Evolutionary conservation across 169 alveolate species (phyloP), one percentile per base, ranked within the genome.

Genomic region (Cryptosporidium bovis): DNA sequence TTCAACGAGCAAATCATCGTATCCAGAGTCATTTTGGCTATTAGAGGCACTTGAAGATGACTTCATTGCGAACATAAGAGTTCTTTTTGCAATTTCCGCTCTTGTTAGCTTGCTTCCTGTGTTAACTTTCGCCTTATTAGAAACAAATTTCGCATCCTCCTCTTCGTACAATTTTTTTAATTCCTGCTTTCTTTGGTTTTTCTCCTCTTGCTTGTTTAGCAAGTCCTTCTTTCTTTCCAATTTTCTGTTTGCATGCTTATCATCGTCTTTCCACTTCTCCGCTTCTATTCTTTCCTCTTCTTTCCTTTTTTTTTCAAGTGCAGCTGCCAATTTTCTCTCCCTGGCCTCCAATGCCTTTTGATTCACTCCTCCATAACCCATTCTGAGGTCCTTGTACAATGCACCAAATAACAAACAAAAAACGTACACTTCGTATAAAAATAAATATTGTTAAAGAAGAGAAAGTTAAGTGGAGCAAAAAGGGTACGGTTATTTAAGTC

Each of bases 281-380:
- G 58, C 66, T 56, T 77, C 87, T 27, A 66, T 55, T n/a, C 31
- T 65, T 33, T 77, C 87, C 24, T 77, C 65, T 33, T 77, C 87
- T 8, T 29, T 77, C 27, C 69, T 34, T 48, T 77, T 77, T 62
- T 77, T 77, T 60, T 77, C 87, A 40, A 60, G 48, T 58, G 71
- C 87, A n/a, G 71, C 71, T 77, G 87, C 87, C 34, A 27, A 56
- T 31, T 77, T 77, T 29, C 87, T 77, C 48, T 77, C 87, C 29
- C 87, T 68, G n/a, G 87, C 87, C 44, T 77, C 87, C 40, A 77
- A 15, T 31, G 87, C 87, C 71, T 62, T 77, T 33, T 77, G 87
- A 44, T 77, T 77, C 71, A 60, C 34, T 13, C 87, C 71, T 24
- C 87, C 77, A 77, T 77, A 77, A 10, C 87, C 87, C 87, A 77